Percentiles rank a stretch among this genome's conserved stretches.
These are phyloP conservation scores for Arthrocladium fulminans DNA, from an alignment of 2,329 filamentous ascomycete genomes.

Conservation along the genomic window DNA sequence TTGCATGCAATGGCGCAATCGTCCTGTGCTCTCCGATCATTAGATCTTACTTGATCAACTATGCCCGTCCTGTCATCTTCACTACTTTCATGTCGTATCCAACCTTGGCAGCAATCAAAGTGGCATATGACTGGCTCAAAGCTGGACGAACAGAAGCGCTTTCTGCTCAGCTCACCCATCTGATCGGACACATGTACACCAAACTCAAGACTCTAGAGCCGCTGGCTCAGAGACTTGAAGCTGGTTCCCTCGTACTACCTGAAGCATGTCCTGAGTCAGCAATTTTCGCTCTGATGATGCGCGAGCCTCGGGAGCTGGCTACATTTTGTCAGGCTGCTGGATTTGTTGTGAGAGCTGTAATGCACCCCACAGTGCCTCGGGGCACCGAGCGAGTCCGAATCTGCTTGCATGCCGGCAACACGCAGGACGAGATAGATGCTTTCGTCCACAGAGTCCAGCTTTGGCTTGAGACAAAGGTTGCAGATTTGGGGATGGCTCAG, in stretches of 20 bases:
- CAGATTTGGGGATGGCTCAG: not conserved
- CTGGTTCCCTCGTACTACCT: slow-evolving; percentile 27
- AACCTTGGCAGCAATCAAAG: slow-evolving; percentile 49
- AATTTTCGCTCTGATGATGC: slow-evolving; percentile 56
- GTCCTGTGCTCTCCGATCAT: slow-evolving; percentile 54
- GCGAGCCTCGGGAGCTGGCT: slow-evolving; percentile 50
- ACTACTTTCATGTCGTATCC: slow-evolving; percentile 61
- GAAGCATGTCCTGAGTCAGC: slow-evolving; percentile 44
- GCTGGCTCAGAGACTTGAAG: slow-evolving; percentile 14
- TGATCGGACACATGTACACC: slow-evolving; percentile 40
- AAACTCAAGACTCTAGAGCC: slow-evolving; percentile 35
- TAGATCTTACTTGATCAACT: slow-evolving; percentile 62
- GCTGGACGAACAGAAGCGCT: slow-evolving; percentile 38
- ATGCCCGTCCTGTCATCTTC: slow-evolving; percentile 66
- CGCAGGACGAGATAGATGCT: slow-evolving; percentile 46
- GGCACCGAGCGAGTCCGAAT: slow-evolving; percentile 57
- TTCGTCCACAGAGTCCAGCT: slow-evolving; percentile 41
- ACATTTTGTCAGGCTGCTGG: slow-evolving; percentile 50
- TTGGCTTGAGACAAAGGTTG: slow-evolving; percentile 36
- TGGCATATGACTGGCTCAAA: slow-evolving; percentile 50
- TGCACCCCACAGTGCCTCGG: slow-evolving; percentile 57
- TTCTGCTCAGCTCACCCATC: slow-evolving; percentile 31
- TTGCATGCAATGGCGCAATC: slow-evolving; percentile 55
- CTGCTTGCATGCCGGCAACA: slow-evolving; percentile 61
- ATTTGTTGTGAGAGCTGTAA: slow-evolving; percentile 56